phyloP scores from a whole-genome alignment of 148 eudicot genomes.

The Camellia lanceoleosa region DNA sequence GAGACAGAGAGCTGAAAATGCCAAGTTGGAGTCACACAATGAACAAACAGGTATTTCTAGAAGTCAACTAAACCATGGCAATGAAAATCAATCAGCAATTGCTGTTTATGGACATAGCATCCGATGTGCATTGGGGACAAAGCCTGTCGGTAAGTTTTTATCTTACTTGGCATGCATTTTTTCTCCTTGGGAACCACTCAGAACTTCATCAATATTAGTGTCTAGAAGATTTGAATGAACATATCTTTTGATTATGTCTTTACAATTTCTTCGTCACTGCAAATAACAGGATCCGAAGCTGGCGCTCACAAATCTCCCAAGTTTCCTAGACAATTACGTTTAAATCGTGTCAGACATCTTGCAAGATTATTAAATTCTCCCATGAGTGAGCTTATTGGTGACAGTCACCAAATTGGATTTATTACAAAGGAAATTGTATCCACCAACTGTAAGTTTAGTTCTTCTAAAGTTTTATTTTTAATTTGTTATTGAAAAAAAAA shows the following conservation, averaged over 20 bases:
- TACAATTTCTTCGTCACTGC: neutral
- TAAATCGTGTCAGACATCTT: constrained; percentile 37
- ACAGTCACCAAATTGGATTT: constrained; percentile 2
- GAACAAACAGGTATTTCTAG: neutral
- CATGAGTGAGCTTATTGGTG: constrained; percentile 5
- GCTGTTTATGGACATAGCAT: neutral
- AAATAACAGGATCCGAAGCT: constrained; percentile 12
- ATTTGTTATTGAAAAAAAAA: neutral
- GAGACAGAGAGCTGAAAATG: constrained; percentile 42
- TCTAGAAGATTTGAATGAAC: neutral
- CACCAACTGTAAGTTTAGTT: constrained; percentile 24
- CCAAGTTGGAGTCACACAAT: constrained; percentile 16
- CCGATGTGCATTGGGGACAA: neutral
- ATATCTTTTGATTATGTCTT: neutral
- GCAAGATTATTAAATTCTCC: constrained; percentile 29
- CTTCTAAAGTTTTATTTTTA: neutral
- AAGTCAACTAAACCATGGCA: neutral
- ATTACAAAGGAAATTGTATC: neutral
- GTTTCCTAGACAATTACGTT: constrained; percentile 31
- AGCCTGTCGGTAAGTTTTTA: constrained; percentile 2
- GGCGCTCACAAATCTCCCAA: constrained; percentile 11
- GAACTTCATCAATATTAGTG: neutral
- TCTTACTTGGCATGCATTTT: no score
- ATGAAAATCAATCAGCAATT: constrained; percentile 4
- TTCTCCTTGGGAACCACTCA: neutral